Evolutionary conservation across 768 basidiomycete genomes (phyloP).

Genomic region (Collybia sordida): DNA sequence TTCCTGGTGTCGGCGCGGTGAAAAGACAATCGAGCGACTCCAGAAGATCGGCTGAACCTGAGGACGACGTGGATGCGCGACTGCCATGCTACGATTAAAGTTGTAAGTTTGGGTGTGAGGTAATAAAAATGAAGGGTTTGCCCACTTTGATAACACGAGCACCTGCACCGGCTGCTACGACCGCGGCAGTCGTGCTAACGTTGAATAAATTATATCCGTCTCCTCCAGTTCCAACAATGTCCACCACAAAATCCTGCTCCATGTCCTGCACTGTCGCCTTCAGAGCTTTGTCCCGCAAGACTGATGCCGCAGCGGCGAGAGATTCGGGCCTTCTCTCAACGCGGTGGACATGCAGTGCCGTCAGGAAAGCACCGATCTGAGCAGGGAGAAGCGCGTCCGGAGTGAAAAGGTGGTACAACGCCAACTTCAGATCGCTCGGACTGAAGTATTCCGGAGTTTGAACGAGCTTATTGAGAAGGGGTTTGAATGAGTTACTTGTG

Average conservation of each 20-base stretch:
- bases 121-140: conserved; percentile 2
- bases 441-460: conserved; percentile 83
- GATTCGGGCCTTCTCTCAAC: conserved; percentile 76
- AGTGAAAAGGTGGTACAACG: conserved; percentile 75
- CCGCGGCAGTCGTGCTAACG: conserved; percentile 90
- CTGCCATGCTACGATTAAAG: conserved; percentile 71
- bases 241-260: conserved; percentile 69
- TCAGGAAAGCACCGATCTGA: conserved; percentile 89
- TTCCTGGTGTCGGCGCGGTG: conserved; percentile 56
- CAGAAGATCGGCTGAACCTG: conserved; percentile 92
- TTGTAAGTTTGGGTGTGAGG: conserved; percentile 4
- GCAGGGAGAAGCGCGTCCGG: conserved; percentile 61
- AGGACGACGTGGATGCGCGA: conserved; percentile 88
- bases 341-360: conserved; percentile 78
- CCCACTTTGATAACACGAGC: conserved; percentile 89
- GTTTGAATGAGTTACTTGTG: conserved; percentile 61
- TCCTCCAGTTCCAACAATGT: conserved; percentile 90
- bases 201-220: conserved; percentile 97
- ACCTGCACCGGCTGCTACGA: conserved; percentile 94
- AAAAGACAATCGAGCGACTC: conserved; percentile 82
- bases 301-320: conserved; percentile 75
- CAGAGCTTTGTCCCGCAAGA: conserved; percentile 69
- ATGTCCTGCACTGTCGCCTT: conserved; percentile 56
- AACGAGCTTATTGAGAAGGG: conserved; percentile 74
- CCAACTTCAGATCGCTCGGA: conserved; percentile 65